These are phyloP conservation scores for Phoma herbarum DNA, from an alignment of 2,329 filamentous ascomycete genomes.

Conservation along the genomic window DNA sequence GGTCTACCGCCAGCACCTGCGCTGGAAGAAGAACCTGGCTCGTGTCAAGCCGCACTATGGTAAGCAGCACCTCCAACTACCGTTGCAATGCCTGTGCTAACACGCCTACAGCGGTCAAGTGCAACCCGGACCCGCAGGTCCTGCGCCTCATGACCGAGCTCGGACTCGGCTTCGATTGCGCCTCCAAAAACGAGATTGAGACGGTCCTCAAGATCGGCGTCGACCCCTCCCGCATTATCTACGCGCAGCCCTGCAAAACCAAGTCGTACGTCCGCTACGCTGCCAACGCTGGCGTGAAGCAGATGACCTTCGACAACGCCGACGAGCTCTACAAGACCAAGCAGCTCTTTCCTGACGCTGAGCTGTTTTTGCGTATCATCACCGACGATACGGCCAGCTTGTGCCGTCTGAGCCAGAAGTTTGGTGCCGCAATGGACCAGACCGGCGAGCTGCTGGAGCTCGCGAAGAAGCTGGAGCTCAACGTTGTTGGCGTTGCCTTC, in stretches of 20 bases:
- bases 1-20: constrained; percentile 97
- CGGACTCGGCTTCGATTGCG: constrained; percentile 96
- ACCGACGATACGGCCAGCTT: constrained; percentile 96
- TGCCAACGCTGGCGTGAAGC: constrained; percentile 82
- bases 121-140: constrained; percentile 92
- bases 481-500: constrained; percentile 95
- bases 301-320: constrained; percentile 99
- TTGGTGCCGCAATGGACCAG: constrained; percentile 87
- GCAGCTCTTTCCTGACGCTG: constrained; percentile 85
- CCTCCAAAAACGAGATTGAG: constrained; percentile 97
- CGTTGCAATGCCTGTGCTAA: constrained; percentile 33
- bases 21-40: constrained; percentile 94
- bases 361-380: constrained; percentile 92
- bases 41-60: constrained; percentile 97
- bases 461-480: constrained; percentile 83
- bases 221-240: constrained; percentile 92
- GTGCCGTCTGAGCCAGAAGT: constrained; percentile 96
- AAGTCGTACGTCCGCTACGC: constrained; percentile 97
- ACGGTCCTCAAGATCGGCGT: constrained; percentile 84
- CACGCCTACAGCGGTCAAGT: constrained; percentile 81
- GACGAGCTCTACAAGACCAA: constrained; percentile 99
- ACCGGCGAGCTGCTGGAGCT: constrained; percentile 79
- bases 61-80: constrained; percentile 56
- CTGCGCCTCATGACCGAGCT: constrained; percentile 86
- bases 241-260: constrained; percentile 99